Base-by-base conservation (phyloP, 2,329 filamentous ascomycete genomes). In the Pseudopyrenochaeta lycopersici region DNA sequence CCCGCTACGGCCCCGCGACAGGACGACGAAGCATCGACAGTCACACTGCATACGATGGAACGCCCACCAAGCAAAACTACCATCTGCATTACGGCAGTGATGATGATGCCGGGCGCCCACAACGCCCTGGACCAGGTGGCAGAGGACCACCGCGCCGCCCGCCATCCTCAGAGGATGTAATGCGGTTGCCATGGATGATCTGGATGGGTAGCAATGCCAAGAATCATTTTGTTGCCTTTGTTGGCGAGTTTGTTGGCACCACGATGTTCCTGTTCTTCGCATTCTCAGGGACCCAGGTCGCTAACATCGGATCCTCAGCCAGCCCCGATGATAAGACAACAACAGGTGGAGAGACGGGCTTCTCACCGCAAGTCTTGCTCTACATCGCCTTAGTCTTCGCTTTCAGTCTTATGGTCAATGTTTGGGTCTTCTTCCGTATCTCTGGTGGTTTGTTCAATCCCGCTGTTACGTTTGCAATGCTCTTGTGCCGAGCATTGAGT, bases 191-290 rank as follows among this genome's bases (percentile, higher is more conserved):
- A 7, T 72, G 72, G 70, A 70, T 61, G 17, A 70, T 72, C 56
- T 76, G 71, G 70, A 73, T 71, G 73, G 72, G 71, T 35, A 71
- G 64, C 5, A 67, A 69, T 30, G 69, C 71, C 1, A 75, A 75
- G 59, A 75, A 75, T 43, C 72, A 74, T 46, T 66, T 81, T 55
- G 73, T 81, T 18, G 78, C 80, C 46, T 79, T 80, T 66, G 61
- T 80, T 9, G 80, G 80, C 76, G 78, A 80, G 47, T 79, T 76
- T 41, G 76, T 79, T 7, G 78, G 78, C 21, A 80, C 78, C 1
- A 74, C 76, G 7, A 73, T 80, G 53, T 80, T 81, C 48, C 70
- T 81, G 29, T 80, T 75, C 69, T 78, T 81, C 46, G 78, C 78
- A 14, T 74, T 81, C 35, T 68, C 71, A 1, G 78, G 77, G 5